Base-by-base conservation (phyloP, 2,329 filamentous ascomycete species). In the Paraconiothyrium sp. region DNA sequence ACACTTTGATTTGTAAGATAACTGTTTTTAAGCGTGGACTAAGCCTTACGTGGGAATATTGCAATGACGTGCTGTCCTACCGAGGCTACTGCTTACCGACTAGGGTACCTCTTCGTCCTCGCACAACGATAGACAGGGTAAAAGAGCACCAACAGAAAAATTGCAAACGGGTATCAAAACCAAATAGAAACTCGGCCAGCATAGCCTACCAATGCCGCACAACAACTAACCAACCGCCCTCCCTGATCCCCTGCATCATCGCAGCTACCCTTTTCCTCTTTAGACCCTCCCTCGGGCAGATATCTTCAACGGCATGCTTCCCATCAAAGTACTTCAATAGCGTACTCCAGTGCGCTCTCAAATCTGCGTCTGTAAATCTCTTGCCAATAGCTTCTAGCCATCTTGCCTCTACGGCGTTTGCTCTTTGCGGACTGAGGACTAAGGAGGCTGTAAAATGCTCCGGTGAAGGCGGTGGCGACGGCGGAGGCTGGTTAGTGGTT, bases 311-410 rank as follows among this genome's bases (percentile, higher is more conserved):
- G 2, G 94, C 90, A 73, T 91, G 89, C 59, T 85, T 86, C 0
- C 95, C 95, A 76, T 98, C 94, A 70, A 98, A 92, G 78, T 97
- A 95, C 77, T 91, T 92, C 71, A 90, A 86, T 69, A 97, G 88
- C 48, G 85, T 82, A 2, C 88, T 86, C 91, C 93, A 97, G 51
- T 87, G 85, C 59, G 88, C 85, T 46, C 87, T 84, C 14, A 92
- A 78, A 61, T 88, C 86, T 16, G 60, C 54, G 20, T 77, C 75
- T 47, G 71, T 64, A 46, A 79, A 79, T 0, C 65, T 69, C 24
- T 72, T 63, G 6, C 73, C 71, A 41, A 79, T 78, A 55, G 79
- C 77, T 57, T 82, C 84, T 1, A 89, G 76, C 85, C 86, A 97
- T 20, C 91, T 84, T 1, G 90, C 91, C 78, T 97, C 93, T 49